Base-by-base conservation (phyloP, 225 moss, liverwort and hornwort species). In the Bryum argenteum region DNA sequence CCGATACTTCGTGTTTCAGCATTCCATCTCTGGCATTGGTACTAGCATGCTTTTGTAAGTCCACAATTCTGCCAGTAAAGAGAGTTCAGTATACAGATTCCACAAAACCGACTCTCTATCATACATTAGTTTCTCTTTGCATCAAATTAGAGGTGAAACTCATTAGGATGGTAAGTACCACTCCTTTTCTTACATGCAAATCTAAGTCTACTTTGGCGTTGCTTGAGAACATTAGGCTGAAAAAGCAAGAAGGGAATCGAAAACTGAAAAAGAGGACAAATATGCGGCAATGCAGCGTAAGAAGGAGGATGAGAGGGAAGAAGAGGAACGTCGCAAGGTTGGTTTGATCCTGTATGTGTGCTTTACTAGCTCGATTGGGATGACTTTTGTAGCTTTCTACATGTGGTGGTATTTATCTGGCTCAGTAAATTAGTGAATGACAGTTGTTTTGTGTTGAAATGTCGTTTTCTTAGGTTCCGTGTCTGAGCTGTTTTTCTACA, bases 281-380 rank as follows among this genome's bases (percentile, higher is more conserved):
- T 79, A 83, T 20, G 79, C 88, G 79, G 63, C 54, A 43, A 47
- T 76, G 39, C 69, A 55, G 69, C 69, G 69, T 63, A 69, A 76
- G 76, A 92, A 69, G 80, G 94, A 98, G 53, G 91, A 91, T 79
- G 92, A 94, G 47, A 85, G 85, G 60, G 98, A 98, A 75, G 92
- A 89, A 65, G 92, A 94, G 68, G 98, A 94, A 63, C 78, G 22
- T 26, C 81, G 71, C 55, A 86, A 92, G 91, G 96, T 91, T 55
- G 20, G 81, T 71, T 10, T 61, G 41, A 59, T 52, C 74, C 15
- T 10, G n/a, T 59, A 41, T 37, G 22, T 39, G 1, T 55, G 58
- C 10, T 63, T 20, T 61, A 61, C 61, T 33, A 53, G 54, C 8
- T 15, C 53, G 28, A 26, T 54, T 61, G 11, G 41, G 68, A 52